Conservation (phyloP, 176 grass and related monocot species). For the Cenchrus purpureus region DNA sequence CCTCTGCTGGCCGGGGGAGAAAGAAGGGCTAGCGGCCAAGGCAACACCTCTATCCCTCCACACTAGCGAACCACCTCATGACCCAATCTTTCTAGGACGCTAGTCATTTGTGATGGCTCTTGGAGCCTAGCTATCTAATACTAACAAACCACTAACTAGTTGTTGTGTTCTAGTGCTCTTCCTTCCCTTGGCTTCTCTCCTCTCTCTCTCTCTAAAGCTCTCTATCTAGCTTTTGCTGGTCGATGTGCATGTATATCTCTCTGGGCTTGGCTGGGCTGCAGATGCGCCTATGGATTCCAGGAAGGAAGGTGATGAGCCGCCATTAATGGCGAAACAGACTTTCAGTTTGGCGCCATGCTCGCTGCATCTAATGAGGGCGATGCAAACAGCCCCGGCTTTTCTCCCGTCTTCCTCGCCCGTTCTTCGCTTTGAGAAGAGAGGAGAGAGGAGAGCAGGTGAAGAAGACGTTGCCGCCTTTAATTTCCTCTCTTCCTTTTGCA, state of each 20-base stretch:
- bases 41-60: constrained; percentile 43
- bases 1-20: not conserved
- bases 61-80: constrained; percentile 53
- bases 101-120: constrained; percentile 53
- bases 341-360: constrained; percentile 73
- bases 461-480: constrained; percentile 45
- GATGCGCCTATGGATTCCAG: constrained; percentile 44
- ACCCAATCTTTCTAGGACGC: constrained; percentile 45
- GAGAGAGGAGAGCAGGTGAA: constrained; percentile 37
- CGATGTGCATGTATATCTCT: not conserved
- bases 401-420: constrained; percentile 36
- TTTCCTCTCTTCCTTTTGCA: constrained; percentile 34
- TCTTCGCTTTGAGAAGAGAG: constrained; percentile 31
- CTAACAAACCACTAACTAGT: constrained; percentile 48
- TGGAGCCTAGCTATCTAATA: constrained; percentile 47
- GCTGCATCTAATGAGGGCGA: constrained; percentile 53
- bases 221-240: not conserved
- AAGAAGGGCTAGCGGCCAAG: constrained; percentile 15
- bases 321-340: constrained; percentile 75
- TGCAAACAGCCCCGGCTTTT: constrained; percentile 57
- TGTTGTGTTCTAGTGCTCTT: constrained; percentile 35
- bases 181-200: not conserved
- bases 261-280: not conserved
- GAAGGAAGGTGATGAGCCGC: constrained; percentile 8
- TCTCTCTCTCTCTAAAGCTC: not conserved